Base-by-base conservation (phyloP, 768 basidiomycete genomes). In the Collybiopsis luxurians region DNA sequence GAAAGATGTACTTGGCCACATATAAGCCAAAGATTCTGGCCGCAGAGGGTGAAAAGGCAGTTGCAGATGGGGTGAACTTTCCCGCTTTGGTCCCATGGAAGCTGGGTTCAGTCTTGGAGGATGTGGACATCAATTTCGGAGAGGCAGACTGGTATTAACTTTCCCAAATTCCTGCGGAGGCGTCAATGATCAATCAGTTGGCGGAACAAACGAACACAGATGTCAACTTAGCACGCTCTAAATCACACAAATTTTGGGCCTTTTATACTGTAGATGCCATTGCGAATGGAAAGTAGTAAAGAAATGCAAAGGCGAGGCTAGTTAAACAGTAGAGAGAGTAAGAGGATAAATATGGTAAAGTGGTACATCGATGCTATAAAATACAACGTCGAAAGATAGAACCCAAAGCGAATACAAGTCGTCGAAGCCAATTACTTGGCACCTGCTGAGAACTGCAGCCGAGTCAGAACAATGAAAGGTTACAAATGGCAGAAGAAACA, bases 391-490 rank as follows among this genome's bases (percentile, higher is more conserved):
- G n/a, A 59, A 55, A 51, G 46, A 23, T 39, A n/a, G n/a, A n/a
- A n/a, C n/a, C n/a, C n/a, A n/a, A n/a, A n/a, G n/a, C n/a, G n/a
- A n/a, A n/a, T n/a, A n/a, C n/a, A n/a, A n/a, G n/a, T n/a, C n/a
- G n/a, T n/a, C n/a, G n/a, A n/a, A n/a, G n/a, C n/a, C n/a, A n/a
- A 24, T 70, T 81, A 89, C 78, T 89, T 89, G 60, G 83, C 76
- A 55, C 82, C 82, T 34, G 88, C 81, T 61, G 88, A 90, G 75
- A 86, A 90, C 78, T 90, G 67, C 4, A 40, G 64, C 12, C 47
- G 55, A 11, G 34, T 53, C 36, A 39, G 4, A 47, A 58, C 54
- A 12, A 43, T 58, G 53, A 7, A 21, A 44, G 21, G 11, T 21
- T 3, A 6, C 9, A 31, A 38, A 28, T 1, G 31, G 24, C 26